A percentile compares a stretch with the other conserved stretches of the same genome.
Evolutionary conservation across 2,329 filamentous ascomycete genomes (phyloP).

Genomic region (Akanthomyces uredinophilus): DNA sequence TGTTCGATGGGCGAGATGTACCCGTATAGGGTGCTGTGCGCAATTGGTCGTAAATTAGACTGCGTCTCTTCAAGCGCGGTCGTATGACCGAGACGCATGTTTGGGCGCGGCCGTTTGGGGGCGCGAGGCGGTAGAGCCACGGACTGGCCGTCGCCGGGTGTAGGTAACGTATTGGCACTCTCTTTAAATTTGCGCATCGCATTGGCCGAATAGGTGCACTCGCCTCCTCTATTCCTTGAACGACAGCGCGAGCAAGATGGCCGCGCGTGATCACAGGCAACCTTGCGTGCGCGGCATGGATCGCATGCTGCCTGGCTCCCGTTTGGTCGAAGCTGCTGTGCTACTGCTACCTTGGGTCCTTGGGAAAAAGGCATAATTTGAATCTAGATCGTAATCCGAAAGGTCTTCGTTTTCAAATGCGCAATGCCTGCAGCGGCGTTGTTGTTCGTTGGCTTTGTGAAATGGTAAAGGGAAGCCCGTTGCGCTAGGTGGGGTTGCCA

Average conservation of each 20-base stretch:
- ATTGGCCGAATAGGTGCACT: conserved; percentile 29
- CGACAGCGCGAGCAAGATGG: conserved; percentile 34
- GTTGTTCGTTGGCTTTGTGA: background rate
- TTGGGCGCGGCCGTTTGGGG: conserved; percentile 2
- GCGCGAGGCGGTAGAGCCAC: background rate
- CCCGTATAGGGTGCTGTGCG: background rate
- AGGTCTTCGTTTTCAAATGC: background rate
- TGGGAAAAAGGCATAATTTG: background rate
- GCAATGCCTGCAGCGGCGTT: background rate
- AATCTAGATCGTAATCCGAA: no score
- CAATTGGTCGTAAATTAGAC: background rate
- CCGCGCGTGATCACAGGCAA: conserved; percentile 35
- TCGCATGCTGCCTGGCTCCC: conserved; percentile 23
- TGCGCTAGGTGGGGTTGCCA: background rate
- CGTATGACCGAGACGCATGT: background rate
- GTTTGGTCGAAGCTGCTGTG: conserved; percentile 23
- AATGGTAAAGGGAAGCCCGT: background rate
- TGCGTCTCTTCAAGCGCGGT: background rate
- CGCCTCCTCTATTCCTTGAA: conserved; percentile 26
- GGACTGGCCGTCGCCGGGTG: background rate
- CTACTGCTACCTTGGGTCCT: background rate
- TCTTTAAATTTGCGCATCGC: background rate
- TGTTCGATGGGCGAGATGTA: background rate
- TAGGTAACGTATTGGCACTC: background rate
- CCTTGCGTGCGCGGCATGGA: conserved; percentile 34